Base-by-base conservation (phyloP, 1,284 basidiomycete species). In the Apiotrichum gamsii region DNA sequence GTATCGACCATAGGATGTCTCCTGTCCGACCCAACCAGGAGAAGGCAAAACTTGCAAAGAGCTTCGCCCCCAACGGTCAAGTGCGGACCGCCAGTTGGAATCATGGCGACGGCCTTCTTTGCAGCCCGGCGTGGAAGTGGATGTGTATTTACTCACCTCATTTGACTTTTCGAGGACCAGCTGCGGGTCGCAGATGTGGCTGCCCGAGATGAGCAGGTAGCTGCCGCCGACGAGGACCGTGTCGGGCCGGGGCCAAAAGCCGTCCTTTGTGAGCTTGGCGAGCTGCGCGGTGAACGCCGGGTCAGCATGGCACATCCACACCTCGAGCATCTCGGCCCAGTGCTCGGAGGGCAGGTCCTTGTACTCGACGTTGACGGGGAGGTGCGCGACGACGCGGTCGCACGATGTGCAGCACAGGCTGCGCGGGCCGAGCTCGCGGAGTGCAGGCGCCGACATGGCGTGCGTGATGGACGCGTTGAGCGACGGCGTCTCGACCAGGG, bases 301-400 rank as follows among this genome's bases (percentile, higher is more conserved):
- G 64, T 95, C 90, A 18, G 82, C 73, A 70, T 97, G 94, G 64
- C 93, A 97, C 87, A 98, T 93, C 93, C 93, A 97, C 3, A 90
- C 85, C 51, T 97, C 93, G 19, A 97, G 82, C 32, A 97, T 81
- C 69, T 98, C 93, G 49, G 90, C 85, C 93, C 93, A 98, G 61
- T 95, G 84, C 64, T 95, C 90, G 1, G 87, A 91, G 1, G 93
- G 93, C 8, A 98, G 75, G 60, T 95, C 90, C 41, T 82, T 80
- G 69, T 87, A 95, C 24, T 57, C 52, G 16, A 51, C 47, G 34
- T 52, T 47, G 80, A 85, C 10, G 80, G 74, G 61, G 15, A 90
- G 76, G 50, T 85, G 80, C 0, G 80, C 72, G 1, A 87, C 81
- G 53, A 87, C 83, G n/a, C 87, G 78, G 82, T 76, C 18, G 77